Evolutionary conservation across 768 basidiomycete species (phyloP).

Genomic region (Tricholoma matsutake): DNA sequence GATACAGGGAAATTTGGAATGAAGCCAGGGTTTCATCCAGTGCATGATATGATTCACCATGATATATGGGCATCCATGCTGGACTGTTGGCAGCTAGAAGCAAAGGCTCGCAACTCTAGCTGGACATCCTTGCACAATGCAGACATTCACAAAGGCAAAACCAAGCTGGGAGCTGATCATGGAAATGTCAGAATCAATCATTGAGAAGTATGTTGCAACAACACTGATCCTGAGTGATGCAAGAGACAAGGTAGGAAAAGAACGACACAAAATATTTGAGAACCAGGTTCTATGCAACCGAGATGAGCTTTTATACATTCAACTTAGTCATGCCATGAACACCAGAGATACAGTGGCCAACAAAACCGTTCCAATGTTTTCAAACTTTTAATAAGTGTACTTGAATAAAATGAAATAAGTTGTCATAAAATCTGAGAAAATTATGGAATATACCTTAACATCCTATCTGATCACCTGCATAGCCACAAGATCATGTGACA

Average conservation of each 20-base stretch:
- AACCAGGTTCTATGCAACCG: slow-evolving; percentile 16
- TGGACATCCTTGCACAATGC: slow-evolving; percentile 12
- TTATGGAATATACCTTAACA: no score
- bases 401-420: no score
- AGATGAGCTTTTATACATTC: slow-evolving; percentile 29
- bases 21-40: slow-evolving; percentile 25
- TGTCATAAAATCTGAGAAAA: no score
- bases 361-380: no score
- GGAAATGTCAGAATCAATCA: slow-evolving; percentile 12
- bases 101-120: not conserved
- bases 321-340: slow-evolving; percentile 26
- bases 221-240: not conserved
- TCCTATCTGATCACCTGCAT: no score
- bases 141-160: slow-evolving; percentile 17
- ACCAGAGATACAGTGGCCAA: no score
- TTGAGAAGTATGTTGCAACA: slow-evolving; percentile 11
- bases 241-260: not conserved
- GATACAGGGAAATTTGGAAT: slow-evolving; percentile 21
- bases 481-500: no score
- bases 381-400: no score
- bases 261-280: slow-evolving; percentile 18
- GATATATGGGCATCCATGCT: slow-evolving; percentile 9
- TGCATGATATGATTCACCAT: slow-evolving; percentile 28
- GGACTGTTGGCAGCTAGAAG: slow-evolving; percentile 24
- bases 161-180: slow-evolving; percentile 20